A percentile compares a stretch with the other conserved stretches of the same genome.
Conservation (phyloP, 257 asterid species). For the Cordia subcordata region DNA sequence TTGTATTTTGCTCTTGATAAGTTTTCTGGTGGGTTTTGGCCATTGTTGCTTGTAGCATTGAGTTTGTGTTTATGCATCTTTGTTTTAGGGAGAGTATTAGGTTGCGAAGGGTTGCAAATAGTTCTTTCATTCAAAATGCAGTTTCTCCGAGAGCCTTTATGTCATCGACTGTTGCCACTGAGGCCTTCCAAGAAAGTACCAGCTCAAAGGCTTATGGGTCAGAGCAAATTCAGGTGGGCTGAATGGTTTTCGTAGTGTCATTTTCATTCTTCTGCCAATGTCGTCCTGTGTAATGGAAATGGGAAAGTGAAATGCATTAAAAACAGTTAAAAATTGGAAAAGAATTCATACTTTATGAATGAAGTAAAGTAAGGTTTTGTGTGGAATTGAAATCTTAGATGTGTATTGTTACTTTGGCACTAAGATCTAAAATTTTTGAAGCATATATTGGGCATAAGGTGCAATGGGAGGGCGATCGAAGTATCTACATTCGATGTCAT, state of each 20-base stretch:
- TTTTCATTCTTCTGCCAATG: not conserved
- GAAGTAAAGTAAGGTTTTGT: too few relatives aligned
- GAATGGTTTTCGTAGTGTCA: not conserved
- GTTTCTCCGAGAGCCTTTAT: conserved; percentile 62
- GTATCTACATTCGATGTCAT: too few relatives aligned
- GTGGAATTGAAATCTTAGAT: too few relatives aligned
- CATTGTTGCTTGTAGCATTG: too few relatives aligned
- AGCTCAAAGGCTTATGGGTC: conserved; percentile 77
- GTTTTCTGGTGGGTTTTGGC: too few relatives aligned
- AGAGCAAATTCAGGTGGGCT: conserved; percentile 89
- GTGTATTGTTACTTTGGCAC: too few relatives aligned
- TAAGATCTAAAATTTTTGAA: too few relatives aligned
- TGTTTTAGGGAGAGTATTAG: conserved; percentile 48
- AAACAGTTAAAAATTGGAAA: not conserved
- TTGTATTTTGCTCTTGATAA: too few relatives aligned
- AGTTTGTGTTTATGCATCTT: not conserved
- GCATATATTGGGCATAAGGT: too few relatives aligned
- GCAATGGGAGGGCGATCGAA: too few relatives aligned
- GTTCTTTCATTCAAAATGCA: conserved; percentile 32
- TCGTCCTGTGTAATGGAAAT: not conserved
- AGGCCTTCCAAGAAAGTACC: conserved; percentile 49
- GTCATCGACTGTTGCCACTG: conserved; percentile 62
- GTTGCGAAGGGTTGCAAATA: conserved; percentile 36
- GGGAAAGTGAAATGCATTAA: too few relatives aligned
- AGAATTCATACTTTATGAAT: not conserved